phyloP scores from a whole-genome alignment of 352 stramenopile genomes.

The Phytopythium mirpurense region DNA sequence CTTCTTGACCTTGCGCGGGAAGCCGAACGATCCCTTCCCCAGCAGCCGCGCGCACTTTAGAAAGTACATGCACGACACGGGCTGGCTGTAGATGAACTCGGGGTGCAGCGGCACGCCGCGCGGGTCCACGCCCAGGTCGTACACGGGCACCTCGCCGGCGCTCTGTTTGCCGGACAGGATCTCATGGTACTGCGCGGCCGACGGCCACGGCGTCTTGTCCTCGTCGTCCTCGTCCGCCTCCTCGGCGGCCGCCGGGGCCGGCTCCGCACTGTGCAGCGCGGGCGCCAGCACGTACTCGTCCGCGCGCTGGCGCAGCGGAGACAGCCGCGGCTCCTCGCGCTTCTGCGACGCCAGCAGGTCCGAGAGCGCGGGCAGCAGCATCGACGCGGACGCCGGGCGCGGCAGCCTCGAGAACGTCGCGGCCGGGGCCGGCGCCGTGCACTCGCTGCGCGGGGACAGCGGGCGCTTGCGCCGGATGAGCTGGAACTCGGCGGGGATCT shows the following conservation, averaged over 20 bases:
- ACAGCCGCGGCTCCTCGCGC: constrained; percentile 13
- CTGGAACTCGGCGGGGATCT: constrained; percentile 18
- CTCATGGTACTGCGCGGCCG: constrained; percentile 55
- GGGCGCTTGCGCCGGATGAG: constrained; percentile 43
- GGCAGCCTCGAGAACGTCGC: not conserved
- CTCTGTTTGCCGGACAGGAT: constrained; percentile 36
- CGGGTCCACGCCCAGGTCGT: constrained; percentile 65
- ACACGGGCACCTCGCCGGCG: constrained; percentile 45
- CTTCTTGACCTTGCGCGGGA: constrained; percentile 55
- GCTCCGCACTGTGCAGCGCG: not conserved
- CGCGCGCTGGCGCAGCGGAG: constrained; percentile 13
- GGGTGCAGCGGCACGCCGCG: constrained; percentile 66
- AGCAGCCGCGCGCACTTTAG: constrained; percentile 53
- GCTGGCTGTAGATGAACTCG: constrained; percentile 74
- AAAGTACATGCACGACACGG: constrained; percentile 76
- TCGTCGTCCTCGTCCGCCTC: constrained; percentile 32
- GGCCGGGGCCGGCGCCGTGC: no score
- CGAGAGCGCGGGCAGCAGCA: constrained; percentile 34
- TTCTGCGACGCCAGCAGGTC: constrained; percentile 33
- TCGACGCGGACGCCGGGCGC: constrained; percentile 1
- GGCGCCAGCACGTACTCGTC: constrained; percentile 7
- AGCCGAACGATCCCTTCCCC: constrained; percentile 67
- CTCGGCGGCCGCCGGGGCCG: not conserved
- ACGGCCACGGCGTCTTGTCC: constrained; percentile 77
- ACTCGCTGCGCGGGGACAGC: constrained; percentile 20